Base-by-base conservation (phyloP, 2,329 filamentous ascomycete species). In the Aspergillus jensenii region DNA sequence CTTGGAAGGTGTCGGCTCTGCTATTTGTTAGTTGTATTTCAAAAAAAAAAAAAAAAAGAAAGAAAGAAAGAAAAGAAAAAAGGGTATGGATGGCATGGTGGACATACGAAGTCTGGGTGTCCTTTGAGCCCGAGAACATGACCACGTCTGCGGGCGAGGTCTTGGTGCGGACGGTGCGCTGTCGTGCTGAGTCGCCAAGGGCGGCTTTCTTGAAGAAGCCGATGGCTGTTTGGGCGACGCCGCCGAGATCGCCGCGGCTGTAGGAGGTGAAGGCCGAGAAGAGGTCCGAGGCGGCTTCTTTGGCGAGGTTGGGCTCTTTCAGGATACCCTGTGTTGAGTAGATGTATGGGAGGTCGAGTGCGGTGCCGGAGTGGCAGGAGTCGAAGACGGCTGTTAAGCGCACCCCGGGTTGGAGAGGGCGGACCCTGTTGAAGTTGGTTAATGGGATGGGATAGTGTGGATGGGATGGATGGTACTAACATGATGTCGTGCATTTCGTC, bases 91-190 rank as follows among this genome's bases (percentile, higher is more conserved):
- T 21, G 21, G 21, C 21, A 21, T 21, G 21, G 21, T 21, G 21
- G 21, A 21, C 21, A 21, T 21, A 21, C 21, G 73, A 76, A 52
- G 93, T 99, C 78, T 98, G 95, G 58, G 89, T 87, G 71, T 98
- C 95, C 77, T 97, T 98, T 77, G 91, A 96, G 50, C 95, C 95
- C 60, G 91, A 96, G 87, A 93, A 96, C 90, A 97, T 96, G 71
- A 98, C 86, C 40, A 99, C 95, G 75, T 99, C 95, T 43, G 95
- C 95, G 1, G 93, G 89, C 41, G 90, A 95, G 3, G 95, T 98
- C 78, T 96, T 96, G 35, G 93, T 98, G 65, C 88, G 84, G 70
- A 92, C 81, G 53, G 93, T 90, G 71, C 87, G 87, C 76, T 96
- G 84, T 71, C 92, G 88, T 4, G 89, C 88, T 17, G 89, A 86